Evolutionary conservation across 306 rosid species (phyloP), one percentile per base, ranked within the genome.

Genomic region (Rosa multiflora): DNA sequence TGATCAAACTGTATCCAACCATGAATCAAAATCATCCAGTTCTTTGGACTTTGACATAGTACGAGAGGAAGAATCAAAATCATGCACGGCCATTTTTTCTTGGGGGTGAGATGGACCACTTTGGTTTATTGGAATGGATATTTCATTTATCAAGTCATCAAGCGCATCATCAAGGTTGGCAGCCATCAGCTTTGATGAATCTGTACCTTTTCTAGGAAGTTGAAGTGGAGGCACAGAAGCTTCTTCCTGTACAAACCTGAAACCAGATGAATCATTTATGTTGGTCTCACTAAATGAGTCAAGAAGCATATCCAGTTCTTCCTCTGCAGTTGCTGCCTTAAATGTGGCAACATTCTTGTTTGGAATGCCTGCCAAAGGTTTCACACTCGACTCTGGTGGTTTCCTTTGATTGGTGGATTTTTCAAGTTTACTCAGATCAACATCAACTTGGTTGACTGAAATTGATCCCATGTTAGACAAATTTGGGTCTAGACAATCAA

Each of bases 241-340:
- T 70, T 51, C 83, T 74, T 85, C 82, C 12, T 51, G 67, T 1
- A 76, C 81, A n/a, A 82, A 66, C 20, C 61, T 73, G 1, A 72
- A 71, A 80, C 72, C 69, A 15, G 86, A 35, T 58, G 86, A 59
- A 58, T 77, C 85, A 12, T 42, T 52, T 67, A 70, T 76, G 83
- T 85, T 77, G 82, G 83, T 74, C 79, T 89, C 91, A 23, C 53
- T 81, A 53, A 87, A 82, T 48, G 96, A 88, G 82, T 83, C 85
- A 15, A 88, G 90, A 86, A 92, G 97, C 93, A 88, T 82, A 83
- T 90, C 93, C 70, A 92, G 76, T 72, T 92, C 98, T 39, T 76
- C 81, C 86, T 91, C 97, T 47, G 90, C 92, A 69, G 82, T 61
- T 32, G 87, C 74, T 32, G 84, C 81, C 83, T 81, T 89, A 86